Evolutionary conservation across 805 yeast species (phyloP), one percentile per base, ranked within the genome.

Genomic region (Candida xiaguanensis): DNA sequence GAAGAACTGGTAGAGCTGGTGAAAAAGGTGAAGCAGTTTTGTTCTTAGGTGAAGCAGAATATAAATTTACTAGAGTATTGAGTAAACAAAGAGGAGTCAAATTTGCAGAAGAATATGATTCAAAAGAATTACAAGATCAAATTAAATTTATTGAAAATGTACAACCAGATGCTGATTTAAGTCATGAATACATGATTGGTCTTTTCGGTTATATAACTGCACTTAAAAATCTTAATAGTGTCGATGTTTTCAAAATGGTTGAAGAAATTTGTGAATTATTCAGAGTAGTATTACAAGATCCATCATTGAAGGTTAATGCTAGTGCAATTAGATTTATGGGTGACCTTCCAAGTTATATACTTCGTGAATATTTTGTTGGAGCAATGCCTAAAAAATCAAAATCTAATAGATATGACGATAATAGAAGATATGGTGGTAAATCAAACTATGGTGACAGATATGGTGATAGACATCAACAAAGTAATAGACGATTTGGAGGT

Each of bases 1-100:
- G 98, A 44, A 82, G 98, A 72, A 91, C 97, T 12, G 98, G 95
- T 31, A 80, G 98, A 65, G 95, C 90, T 40, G 96, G 96, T 41
- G 74, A 75, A 42, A 66, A 71, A 17, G 98, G 98, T 46, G 69
- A 73, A 35, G 85, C 96, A 4, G 60, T 77, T 12, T 58, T 85
- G 42, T 80, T 78, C 55, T 52, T 80, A 34, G 67, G 83, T 22
- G 59, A 71, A 45, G 60, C 65, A 35, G 95, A 89, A 58, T 48
- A 62, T 26, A 72, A 73, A 24, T 89, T 78, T 58, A 60, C 78
- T 28, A 59, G 63, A 28, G 63, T 66, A 2, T 70, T 87, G 52
- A 58, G 51, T 24, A 46, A 63, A 34, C 58, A 70, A 41, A 77
- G 75, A 53, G 80, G 78, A 33, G 77, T 87, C 51, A 60, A 55